These are phyloP conservation scores for Gnaphalium uliginosum DNA, from an alignment of 129 eudicot species.

Conservation along the genomic window DNA sequence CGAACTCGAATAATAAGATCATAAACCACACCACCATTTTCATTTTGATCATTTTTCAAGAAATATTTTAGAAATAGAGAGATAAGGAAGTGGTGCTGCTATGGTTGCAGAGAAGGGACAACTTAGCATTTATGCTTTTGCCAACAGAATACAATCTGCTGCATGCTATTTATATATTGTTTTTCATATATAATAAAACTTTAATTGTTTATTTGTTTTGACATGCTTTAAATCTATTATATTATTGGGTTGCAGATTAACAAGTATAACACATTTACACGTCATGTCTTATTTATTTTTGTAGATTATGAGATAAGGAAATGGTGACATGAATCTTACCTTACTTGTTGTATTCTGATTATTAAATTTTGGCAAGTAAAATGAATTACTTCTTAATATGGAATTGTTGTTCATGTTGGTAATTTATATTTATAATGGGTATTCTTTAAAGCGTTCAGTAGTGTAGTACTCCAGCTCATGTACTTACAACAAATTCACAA, in stretches of 20 bases:
- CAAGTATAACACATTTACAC: slow-evolving; percentile 27
- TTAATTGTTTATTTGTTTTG: background rate
- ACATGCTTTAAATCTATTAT: background rate
- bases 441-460: slow-evolving; percentile 9
- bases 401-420: background rate
- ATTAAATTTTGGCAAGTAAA: background rate
- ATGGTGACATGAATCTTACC: slow-evolving; percentile 7
- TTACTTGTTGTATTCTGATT: background rate
- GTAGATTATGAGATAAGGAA: slow-evolving; percentile 1
- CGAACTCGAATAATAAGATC: slow-evolving; percentile 6
- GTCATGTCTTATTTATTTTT: slow-evolving; percentile 11
- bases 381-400: background rate
- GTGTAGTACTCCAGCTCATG: background rate
- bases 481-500: background rate
- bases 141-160: slow-evolving; percentile 1
- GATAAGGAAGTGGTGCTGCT: background rate
- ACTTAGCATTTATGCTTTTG: slow-evolving; percentile 18
- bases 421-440: background rate
- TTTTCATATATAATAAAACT: background rate
- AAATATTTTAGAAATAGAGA: background rate
- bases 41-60: slow-evolving; percentile 16
- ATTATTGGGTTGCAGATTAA: slow-evolving; percentile 5
- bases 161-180: background rate
- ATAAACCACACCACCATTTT: background rate
- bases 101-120: slow-evolving; percentile 2